A percentile compares a stretch with the other conserved stretches of the same genome.
phyloP scores from a whole-genome alignment of 257 asterid species.

The Coffea eugenioides region DNA sequence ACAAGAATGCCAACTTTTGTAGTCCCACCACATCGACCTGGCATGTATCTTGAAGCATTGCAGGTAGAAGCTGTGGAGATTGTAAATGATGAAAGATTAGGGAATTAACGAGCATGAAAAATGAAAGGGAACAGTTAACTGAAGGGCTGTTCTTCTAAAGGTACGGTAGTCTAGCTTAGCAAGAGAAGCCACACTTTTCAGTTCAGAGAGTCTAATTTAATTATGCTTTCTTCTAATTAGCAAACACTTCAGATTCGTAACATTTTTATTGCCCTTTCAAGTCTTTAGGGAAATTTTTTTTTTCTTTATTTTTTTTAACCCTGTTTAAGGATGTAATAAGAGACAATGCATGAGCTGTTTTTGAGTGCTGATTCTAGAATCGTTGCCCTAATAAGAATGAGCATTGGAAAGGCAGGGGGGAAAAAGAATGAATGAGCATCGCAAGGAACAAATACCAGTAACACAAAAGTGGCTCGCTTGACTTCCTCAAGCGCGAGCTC shows the following conservation, averaged over 20 bases:
- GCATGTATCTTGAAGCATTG: constrained; percentile 31
- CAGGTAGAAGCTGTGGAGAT: constrained; percentile 40
- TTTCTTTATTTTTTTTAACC: background rate
- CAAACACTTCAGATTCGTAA: background rate
- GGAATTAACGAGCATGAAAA: constrained; percentile 7
- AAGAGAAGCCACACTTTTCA: background rate
- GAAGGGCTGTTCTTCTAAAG: background rate
- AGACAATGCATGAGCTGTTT: background rate
- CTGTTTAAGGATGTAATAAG: background rate
- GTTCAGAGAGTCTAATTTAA: background rate
- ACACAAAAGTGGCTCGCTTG: background rate
- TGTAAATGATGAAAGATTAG: constrained; percentile 19
- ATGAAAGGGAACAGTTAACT: background rate
- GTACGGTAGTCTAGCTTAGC: background rate
- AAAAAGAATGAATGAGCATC: background rate
- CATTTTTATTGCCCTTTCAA: background rate
- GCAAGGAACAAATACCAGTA: background rate
- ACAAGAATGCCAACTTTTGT: constrained; percentile 50
- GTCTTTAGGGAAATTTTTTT: background rate
- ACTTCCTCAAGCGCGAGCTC: background rate
- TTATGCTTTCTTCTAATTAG: background rate
- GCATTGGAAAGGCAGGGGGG: no score
- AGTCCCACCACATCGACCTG: constrained; percentile 48
- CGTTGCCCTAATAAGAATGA: background rate
- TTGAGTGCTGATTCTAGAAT: constrained; percentile 2